phyloP scores from a whole-genome alignment of 2,329 filamentous ascomycete genomes.

The Cladosporium sp. region DNA sequence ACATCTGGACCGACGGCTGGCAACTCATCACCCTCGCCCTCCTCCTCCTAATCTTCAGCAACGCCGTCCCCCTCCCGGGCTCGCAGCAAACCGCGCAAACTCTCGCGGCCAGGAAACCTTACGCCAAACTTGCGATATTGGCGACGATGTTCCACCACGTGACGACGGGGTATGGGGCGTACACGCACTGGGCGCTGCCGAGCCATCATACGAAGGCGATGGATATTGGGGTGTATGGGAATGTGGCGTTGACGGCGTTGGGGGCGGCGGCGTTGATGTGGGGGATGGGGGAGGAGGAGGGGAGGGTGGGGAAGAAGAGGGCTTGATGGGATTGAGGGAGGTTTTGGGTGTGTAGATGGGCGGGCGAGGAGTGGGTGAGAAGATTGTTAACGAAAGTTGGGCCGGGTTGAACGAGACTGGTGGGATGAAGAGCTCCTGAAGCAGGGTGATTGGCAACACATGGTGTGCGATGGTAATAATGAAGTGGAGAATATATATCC shows the following conservation, averaged over 20 bases:
- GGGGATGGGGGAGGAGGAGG: constrained; percentile 25
- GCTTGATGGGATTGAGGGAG: neutral
- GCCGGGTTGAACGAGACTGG: too few relatives aligned
- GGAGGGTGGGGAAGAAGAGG: constrained; percentile 25
- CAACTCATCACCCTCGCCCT: constrained; percentile 35
- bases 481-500: neutral
- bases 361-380: neutral
- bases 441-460: neutral
- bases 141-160: constrained; percentile 39
- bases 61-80: constrained; percentile 34
- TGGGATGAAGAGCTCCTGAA: too few relatives aligned
- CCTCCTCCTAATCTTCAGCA: constrained; percentile 35
- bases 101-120: constrained; percentile 30
- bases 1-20: constrained; percentile 39
- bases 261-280: constrained; percentile 31
- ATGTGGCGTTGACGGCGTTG: constrained; percentile 32
- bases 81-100: constrained; percentile 25
- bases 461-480: neutral
- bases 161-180: constrained; percentile 37
- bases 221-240: constrained; percentile 38
- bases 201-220: constrained; percentile 38
- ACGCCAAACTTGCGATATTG: constrained; percentile 34
- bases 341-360: neutral
- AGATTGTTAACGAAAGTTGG: too few relatives aligned
- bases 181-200: constrained; percentile 33